Percentiles rank a stretch among this genome's conserved stretches.
These are phyloP conservation scores for Lipomyces sp. DNA, from an alignment of 805 yeast species.

Conservation along the genomic window DNA sequence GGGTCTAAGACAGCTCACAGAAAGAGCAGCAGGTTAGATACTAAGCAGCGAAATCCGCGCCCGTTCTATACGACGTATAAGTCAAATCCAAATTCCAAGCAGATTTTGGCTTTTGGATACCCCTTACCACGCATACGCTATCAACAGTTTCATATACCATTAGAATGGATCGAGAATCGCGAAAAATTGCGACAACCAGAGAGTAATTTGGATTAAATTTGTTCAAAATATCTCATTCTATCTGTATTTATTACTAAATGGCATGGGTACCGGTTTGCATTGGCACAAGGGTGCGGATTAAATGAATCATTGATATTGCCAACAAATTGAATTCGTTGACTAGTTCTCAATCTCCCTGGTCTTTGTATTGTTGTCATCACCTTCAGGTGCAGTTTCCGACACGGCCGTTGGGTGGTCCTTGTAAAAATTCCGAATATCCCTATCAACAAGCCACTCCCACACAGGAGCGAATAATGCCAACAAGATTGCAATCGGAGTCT, in stretches of 20 bases:
- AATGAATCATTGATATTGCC: background rate
- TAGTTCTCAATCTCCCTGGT: background rate
- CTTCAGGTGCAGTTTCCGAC: background rate
- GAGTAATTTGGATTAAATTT: background rate
- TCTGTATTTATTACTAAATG: background rate
- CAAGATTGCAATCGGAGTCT: slow-evolving; percentile 54
- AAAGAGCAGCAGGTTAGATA: background rate
- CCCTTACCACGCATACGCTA: slow-evolving; percentile 28
- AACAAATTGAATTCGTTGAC: background rate
- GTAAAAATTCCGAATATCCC: slow-evolving; percentile 25
- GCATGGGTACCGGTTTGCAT: background rate
- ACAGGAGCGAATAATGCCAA: slow-evolving; percentile 66
- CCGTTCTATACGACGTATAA: background rate
- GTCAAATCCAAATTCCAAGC: background rate
- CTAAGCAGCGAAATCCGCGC: background rate
- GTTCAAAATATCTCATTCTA: background rate
- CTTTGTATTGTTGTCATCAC: background rate
- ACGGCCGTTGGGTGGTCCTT: background rate
- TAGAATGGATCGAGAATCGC: slow-evolving; percentile 16
- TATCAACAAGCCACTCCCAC: slow-evolving; percentile 18
- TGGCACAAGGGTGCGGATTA: background rate
- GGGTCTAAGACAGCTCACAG: background rate
- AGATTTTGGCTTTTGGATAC: slow-evolving; percentile 26
- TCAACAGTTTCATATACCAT: slow-evolving; percentile 25
- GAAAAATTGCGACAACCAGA: slow-evolving; percentile 4